Conservation (phyloP, 768 basidiomycete species). For the Rhizopogon roseolus region DNA sequence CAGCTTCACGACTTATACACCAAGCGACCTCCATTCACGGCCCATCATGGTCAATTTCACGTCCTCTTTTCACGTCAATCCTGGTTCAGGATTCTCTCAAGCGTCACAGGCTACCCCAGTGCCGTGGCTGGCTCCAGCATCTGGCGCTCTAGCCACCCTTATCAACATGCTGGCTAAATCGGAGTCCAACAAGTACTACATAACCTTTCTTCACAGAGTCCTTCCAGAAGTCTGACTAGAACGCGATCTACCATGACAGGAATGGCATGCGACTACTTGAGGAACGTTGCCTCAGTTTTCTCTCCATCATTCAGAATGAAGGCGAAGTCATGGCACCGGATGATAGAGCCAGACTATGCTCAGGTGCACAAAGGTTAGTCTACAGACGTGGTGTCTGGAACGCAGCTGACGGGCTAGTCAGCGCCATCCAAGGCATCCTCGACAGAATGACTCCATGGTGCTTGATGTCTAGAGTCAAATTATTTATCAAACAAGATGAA, state of each 20-base stretch:
- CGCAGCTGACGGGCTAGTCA: slow-evolving; percentile 1
- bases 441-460: slow-evolving; percentile 40
- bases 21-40: background rate
- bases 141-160: slow-evolving; percentile 38
- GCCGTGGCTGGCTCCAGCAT: slow-evolving; percentile 40
- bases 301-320: slow-evolving; percentile 33
- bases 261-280: slow-evolving; percentile 39
- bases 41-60: background rate
- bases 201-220: background rate
- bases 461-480: slow-evolving; percentile 32
- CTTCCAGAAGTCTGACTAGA: background rate
- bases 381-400: background rate
- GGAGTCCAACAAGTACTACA: slow-evolving; percentile 38
- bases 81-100: background rate
- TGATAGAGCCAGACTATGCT: slow-evolving; percentile 27
- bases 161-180: slow-evolving; percentile 45
- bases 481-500: slow-evolving; percentile 42
- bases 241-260: slow-evolving; percentile 22
- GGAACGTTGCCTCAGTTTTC: slow-evolving; percentile 40
- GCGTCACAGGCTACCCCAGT: slow-evolving; percentile 42
- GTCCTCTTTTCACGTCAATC: background rate
- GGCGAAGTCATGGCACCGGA: slow-evolving; percentile 20
- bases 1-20: background rate
- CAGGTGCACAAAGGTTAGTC: slow-evolving; percentile 29
- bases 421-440: slow-evolving; percentile 33